phyloP scores from a whole-genome alignment of 1,284 basidiomycete genomes.

The Heliocybe sulcata region DNA sequence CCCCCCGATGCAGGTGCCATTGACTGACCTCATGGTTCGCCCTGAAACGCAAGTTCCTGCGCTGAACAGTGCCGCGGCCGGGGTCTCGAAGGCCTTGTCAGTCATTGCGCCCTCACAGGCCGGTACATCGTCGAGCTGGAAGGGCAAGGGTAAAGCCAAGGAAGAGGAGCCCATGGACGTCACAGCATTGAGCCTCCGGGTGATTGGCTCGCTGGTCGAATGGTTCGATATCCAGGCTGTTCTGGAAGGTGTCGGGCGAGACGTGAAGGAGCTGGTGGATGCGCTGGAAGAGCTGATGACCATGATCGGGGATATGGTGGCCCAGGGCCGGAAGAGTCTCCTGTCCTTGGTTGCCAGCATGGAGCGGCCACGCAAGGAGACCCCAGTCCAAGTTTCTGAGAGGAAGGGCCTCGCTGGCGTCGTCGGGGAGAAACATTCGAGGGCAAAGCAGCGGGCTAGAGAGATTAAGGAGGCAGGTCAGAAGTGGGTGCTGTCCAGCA shows the following conservation, averaged over 20 bases:
- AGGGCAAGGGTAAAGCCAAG: constrained; percentile 9
- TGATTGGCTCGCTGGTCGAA: constrained; percentile 41
- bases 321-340: constrained; percentile 21
- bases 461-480: constrained; percentile 41
- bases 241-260: constrained; percentile 33
- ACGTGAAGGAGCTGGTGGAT: constrained; percentile 50
- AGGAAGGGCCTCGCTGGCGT: constrained; percentile 34
- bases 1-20: background rate
- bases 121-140: background rate
- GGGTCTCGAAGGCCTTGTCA: background rate
- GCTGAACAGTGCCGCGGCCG: background rate
- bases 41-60: background rate
- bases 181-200: constrained; percentile 33
- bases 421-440: constrained; percentile 43
- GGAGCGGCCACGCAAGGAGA: constrained; percentile 3
- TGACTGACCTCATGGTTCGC: background rate
- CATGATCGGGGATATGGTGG: constrained; percentile 27
- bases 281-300: constrained; percentile 53
- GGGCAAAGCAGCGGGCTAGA: constrained; percentile 49
- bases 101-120: background rate
- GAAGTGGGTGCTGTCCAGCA: constrained; percentile 26
- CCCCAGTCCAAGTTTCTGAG: constrained; percentile 24
- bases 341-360: background rate
- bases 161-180: constrained; percentile 10
- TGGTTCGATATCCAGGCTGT: constrained; percentile 41